Base-by-base conservation (phyloP, 2,329 filamentous ascomycete genomes). In the Myriosclerotinia scirpicola region DNA sequence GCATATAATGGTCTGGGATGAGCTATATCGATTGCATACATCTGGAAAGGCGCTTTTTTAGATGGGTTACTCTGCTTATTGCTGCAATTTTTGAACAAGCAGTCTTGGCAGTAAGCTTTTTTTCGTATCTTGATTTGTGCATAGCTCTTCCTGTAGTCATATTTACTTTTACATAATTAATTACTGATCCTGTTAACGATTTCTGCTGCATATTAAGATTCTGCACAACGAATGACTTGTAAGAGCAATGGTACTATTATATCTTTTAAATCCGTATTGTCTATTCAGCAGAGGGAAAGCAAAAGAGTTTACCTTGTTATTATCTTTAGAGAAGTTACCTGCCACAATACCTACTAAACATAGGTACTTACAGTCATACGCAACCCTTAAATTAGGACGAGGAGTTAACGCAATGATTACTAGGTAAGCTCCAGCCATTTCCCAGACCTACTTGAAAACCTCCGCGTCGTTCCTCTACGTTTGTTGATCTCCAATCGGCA, bases 11-110 rank as follows among this genome's bases (percentile, higher is more conserved):
- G 17, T 61, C 38, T 4, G 36, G 55, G 36, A 54, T 20, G 15
- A 20, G 12, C 30, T 5, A 11, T 58, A 12, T 48, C 36, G 20
- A 38, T 56, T 44, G 22, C 20, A 58, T 48, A 42, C 34, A 63
- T 42, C n/a, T 52, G 48, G 44, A 17, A 22, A 26, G 58, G 58
- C 58, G 58, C n/a, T 60, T 60, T 54, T 36, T 12, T 60, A 44
- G 44, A 50, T 50, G 30, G 30, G 20, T 26, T 26, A 17, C 46
- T 38, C 38, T 8, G 44, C 44, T 12, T 26, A 38, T 14, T 20
- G 44, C 44, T 22, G 44, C 56, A 60, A 60, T 15, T 26, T 60
- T 20, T 60, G 44, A 20, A 22, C n/a, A 36, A 20, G 30, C 30
- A 26, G 30, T 26, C 2, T 20, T 50, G 34, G 20, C n/a, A 20